Conservation (phyloP, 371 early-diverging fungal genomes). For the Mucor ambiguus region DNA sequence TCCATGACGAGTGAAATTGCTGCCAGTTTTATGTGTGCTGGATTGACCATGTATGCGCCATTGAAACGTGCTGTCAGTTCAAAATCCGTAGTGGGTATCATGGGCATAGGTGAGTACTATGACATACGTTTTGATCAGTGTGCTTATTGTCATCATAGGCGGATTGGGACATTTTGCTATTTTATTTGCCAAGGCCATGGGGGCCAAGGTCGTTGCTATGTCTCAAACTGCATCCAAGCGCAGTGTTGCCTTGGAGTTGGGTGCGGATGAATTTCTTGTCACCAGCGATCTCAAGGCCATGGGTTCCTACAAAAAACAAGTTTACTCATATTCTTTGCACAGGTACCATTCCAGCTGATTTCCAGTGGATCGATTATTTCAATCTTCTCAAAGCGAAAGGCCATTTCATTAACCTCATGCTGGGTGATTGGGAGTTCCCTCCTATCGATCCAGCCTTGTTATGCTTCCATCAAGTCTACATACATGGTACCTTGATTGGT, state of each 20-base stretch:
- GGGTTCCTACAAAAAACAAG: not conserved
- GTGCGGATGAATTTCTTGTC: conserved; percentile 35
- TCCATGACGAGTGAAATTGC: conserved; percentile 48
- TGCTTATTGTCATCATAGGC: conserved; percentile 46
- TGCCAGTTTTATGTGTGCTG: conserved; percentile 45
- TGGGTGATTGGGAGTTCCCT: conserved; percentile 49
- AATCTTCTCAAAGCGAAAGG: conserved; percentile 48
- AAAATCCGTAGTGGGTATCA: conserved; percentile 56
- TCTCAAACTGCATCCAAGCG: conserved; percentile 37
- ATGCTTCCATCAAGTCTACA: conserved; percentile 31
- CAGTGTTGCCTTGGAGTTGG: conserved; percentile 34
- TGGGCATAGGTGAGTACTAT: conserved; percentile 63
- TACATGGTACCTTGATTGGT: conserved; percentile 71
- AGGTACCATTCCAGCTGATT: not conserved
- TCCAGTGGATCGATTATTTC: conserved; percentile 27
- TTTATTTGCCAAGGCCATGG: conserved; percentile 61
- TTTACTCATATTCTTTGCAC: conserved; percentile 22
- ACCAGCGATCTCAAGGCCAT: conserved; percentile 7
- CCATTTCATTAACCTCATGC: conserved; percentile 54
- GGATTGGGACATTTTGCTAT: conserved; percentile 76
- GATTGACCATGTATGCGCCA: conserved; percentile 71
- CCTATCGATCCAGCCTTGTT: not conserved
- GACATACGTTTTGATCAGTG: too few species aligned
- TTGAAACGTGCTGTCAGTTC: conserved; percentile 51
- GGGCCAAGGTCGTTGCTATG: conserved; percentile 65